A percentile compares a stretch with the other conserved stretches of the same genome.
phyloP scores from a whole-genome alignment of 257 asterid species.

The Thymus quinquecostatus region DNA sequence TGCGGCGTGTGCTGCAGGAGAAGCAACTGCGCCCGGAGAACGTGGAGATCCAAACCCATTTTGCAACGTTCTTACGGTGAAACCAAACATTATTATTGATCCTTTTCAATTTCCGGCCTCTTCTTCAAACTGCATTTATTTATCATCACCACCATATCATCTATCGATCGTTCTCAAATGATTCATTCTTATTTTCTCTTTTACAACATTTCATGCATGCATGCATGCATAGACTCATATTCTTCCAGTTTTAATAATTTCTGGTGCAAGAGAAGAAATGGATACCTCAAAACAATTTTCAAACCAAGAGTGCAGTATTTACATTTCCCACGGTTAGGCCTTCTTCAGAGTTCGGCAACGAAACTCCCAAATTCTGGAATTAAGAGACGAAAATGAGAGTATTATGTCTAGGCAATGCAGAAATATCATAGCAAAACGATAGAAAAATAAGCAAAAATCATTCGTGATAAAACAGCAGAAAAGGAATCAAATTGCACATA shows the following conservation, averaged over 20 bases:
- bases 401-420: not conserved
- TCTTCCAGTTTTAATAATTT: too few species aligned
- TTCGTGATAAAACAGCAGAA: not conserved
- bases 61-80: constrained; percentile 53
- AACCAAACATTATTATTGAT: constrained; percentile 50
- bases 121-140: constrained; percentile 33
- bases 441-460: too few species aligned
- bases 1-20: constrained; percentile 28
- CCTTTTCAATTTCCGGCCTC: not conserved
- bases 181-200: not conserved
- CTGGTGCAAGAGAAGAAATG: not conserved
- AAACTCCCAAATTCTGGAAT: not conserved
- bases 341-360: not conserved
- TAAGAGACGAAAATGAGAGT: not conserved
- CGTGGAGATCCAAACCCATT: constrained; percentile 57
- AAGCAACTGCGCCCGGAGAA: constrained; percentile 34
- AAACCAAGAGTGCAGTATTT: not conserved
- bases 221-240: too few species aligned
- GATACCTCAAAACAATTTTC: not conserved
- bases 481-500: not conserved
- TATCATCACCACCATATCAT: not conserved
- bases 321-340: not conserved
- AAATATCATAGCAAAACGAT: too few species aligned
- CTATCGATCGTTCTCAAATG: too few species aligned
- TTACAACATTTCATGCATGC: not conserved